Evolutionary conservation across 257 asterid genomes (phyloP), one percentile per base, ranked within the genome.

Genomic region (Gentiana macrophylla): DNA sequence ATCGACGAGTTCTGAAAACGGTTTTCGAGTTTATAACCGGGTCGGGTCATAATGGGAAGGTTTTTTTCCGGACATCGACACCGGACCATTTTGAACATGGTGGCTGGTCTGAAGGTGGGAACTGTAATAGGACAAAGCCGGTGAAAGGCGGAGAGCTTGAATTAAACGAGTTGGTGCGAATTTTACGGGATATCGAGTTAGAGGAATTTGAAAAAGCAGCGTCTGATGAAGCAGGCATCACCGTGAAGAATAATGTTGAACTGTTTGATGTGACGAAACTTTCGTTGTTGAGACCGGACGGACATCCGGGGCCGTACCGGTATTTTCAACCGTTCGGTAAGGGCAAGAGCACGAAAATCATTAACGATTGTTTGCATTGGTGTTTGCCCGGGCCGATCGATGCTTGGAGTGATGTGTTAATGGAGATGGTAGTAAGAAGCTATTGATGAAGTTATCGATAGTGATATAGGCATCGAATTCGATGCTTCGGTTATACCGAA

Each of bases 311-410:
- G n/a, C 81, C 84, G 2, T 81, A 83, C 60, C 71, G 93, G 57
- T 67, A 63, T 62, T 81, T 71, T 61, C 90, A 78, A 2, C 95
- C 95, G 1, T 75, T 78, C 12, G 78, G 71, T 0, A 55, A 77
- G 32, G 81, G 51, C 8, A 58, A 66, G 69, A 69, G 70, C 1
- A 79, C 63, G 1, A 67, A 68, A 60, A 57, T 76, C 6, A 64
- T 84, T 12, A 77, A 63, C 49, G 95, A 89, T 53, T 89, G 97
- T 67, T 65, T 89, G 68, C 97, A 89, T 49, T 89, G 95, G 95
- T 89, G 97, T 65, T 44, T 89, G 77, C 97, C 95, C 1, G 97
- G 97, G 35, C 90, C 95, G 8, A 80, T 86, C 9, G 97, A 89
- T 67, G 43, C 82, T n/a, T 89, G 95, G 95, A 86, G 82, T 36